A percentile compares a stretch with the other conserved stretches of the same genome.
phyloP scores from a whole-genome alignment of 192 early-diverging fungal genomes.

The Martensiomyces pterosporus region DNA sequence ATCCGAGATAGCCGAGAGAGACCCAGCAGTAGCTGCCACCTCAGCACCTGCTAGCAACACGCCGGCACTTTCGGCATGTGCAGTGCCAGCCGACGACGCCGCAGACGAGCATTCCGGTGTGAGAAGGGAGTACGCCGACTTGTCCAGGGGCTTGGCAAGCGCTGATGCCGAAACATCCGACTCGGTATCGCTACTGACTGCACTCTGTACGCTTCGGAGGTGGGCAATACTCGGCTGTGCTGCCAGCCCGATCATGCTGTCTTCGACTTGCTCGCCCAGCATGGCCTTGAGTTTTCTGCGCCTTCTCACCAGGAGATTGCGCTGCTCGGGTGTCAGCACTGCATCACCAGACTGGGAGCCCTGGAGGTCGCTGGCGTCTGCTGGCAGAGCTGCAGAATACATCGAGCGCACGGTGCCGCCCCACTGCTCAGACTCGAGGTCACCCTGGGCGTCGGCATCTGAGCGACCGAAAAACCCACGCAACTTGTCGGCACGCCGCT shows the following conservation, averaged over 20 bases:
- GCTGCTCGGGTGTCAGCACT: slow-evolving; percentile 49
- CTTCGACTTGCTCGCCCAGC: slow-evolving; percentile 58
- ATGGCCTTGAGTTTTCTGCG: slow-evolving; percentile 59
- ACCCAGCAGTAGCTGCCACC: too few species aligned
- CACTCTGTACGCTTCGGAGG: too few species aligned
- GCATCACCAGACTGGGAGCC: slow-evolving; percentile 4
- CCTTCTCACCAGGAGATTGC: slow-evolving; percentile 56
- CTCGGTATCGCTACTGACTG: too few species aligned
- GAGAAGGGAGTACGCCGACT: slow-evolving; percentile 13
- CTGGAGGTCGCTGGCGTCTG: too few species aligned
- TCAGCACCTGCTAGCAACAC: not conserved
- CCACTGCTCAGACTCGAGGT: not conserved
- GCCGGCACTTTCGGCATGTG: too few species aligned
- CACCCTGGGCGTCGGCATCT: not conserved
- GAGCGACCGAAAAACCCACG: slow-evolving; percentile 52
- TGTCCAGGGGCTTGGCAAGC: too few species aligned
- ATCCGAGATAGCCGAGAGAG: too few species aligned
- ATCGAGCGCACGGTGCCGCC: slow-evolving; percentile 10
- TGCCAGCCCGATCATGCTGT: slow-evolving; percentile 29
- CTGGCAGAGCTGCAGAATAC: not conserved
- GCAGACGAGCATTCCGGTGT: slow-evolving; percentile 18
- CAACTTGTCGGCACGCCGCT: slow-evolving; percentile 50
- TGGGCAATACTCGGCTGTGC: too few species aligned
- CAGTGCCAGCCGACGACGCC: too few species aligned
- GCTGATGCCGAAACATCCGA: too few species aligned